phyloP scores from a whole-genome alignment of 352 stramenopile genomes.

The Phytophthora sansomeana region DNA sequence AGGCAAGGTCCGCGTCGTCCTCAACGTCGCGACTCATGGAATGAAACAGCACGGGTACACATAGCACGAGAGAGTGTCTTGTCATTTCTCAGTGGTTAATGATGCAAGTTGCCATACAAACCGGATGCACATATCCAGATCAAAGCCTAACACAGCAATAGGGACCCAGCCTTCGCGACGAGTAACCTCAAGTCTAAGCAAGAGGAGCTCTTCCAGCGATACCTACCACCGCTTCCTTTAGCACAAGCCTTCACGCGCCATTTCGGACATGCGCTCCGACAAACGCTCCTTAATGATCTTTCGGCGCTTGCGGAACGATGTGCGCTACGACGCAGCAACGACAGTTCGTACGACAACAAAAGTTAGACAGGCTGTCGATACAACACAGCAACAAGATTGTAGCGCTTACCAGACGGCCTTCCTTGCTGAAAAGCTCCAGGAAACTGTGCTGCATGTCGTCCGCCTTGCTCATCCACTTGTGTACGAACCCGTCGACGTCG shows the following conservation, averaged over 20 bases:
- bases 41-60: slow-evolving; percentile 65
- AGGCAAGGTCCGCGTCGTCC: slow-evolving; percentile 55
- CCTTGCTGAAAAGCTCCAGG: slow-evolving; percentile 80
- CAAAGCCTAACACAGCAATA: slow-evolving; percentile 19
- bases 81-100: slow-evolving; percentile 38
- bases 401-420: slow-evolving; percentile 71
- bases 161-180: background rate
- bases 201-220: slow-evolving; percentile 1
- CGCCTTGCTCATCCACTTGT: slow-evolving; percentile 82
- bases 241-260: slow-evolving; percentile 80
- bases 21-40: slow-evolving; percentile 73
- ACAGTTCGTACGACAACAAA: slow-evolving; percentile 5
- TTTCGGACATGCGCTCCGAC: slow-evolving; percentile 74
- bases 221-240: slow-evolving; percentile 35
- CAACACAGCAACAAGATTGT: background rate
- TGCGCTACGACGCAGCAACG: slow-evolving; percentile 49
- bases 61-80: slow-evolving; percentile 27
- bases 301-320: slow-evolving; percentile 80
- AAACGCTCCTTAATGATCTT: slow-evolving; percentile 85
- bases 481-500: slow-evolving; percentile 77
- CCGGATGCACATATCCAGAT: slow-evolving; percentile 25
- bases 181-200: slow-evolving; percentile 14
- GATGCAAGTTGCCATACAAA: slow-evolving; percentile 37
- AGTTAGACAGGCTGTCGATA: slow-evolving; percentile 2
- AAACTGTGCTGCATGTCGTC: slow-evolving; percentile 85